Percentiles rank a stretch among this genome's conserved stretches.
Evolutionary conservation across 139 green algal genomes (phyloP).

Genomic region (Chlamydomonas sp.): DNA sequence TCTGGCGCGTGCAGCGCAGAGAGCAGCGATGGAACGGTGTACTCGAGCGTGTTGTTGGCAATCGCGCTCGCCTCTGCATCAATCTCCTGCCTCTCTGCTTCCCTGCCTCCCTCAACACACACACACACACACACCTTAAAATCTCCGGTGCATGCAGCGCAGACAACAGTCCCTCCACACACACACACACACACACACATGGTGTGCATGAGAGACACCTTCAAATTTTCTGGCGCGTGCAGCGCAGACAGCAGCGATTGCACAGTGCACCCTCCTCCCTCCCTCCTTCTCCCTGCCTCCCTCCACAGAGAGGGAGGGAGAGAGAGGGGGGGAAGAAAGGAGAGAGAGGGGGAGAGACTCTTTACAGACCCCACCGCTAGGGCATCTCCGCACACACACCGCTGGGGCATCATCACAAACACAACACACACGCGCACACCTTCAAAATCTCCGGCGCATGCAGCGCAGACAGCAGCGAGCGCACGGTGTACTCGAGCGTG

Average conservation of each 20-base stretch:
- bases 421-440: constrained; percentile 16
- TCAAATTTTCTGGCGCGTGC: not conserved
- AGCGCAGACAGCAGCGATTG: not conserved
- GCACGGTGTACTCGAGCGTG: constrained; percentile 67
- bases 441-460: constrained; percentile 60
- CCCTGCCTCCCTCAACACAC: too few species aligned
- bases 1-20: constrained; percentile 59
- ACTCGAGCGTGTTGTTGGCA: constrained; percentile 71
- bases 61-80: constrained; percentile 69
- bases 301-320: not conserved
- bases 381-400: constrained; percentile 7
- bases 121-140: too few species aligned
- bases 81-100: too few species aligned
- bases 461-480: constrained; percentile 60
- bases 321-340: too few species aligned
- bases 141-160: too few species aligned
- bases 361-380: too few species aligned
- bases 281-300: constrained; percentile 1
- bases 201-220: not conserved
- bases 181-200: too few species aligned
- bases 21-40: constrained; percentile 56
- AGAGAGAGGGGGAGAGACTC: too few species aligned
- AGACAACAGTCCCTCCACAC: too few species aligned
- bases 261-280: not conserved
- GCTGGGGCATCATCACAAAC: too few species aligned